phyloP scores from a whole-genome alignment of 225 moss, liverwort and hornwort genomes.

The Antitrichia curtipendula region DNA sequence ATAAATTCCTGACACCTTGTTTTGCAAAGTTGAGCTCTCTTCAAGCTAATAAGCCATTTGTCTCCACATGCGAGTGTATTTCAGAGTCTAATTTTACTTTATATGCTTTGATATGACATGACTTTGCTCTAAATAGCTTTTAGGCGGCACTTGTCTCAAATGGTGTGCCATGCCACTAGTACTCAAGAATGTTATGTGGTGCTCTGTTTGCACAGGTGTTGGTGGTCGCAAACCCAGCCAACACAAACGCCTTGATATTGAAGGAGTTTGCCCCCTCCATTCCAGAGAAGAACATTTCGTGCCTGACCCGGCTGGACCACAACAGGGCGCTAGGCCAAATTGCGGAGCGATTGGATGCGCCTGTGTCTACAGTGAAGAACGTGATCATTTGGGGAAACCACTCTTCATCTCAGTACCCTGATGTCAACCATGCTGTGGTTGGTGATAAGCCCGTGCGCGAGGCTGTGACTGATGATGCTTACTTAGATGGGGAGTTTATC shows the following conservation, averaged over 20 bases:
- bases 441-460: conserved; percentile 75
- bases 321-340: conserved; percentile 96
- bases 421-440: conserved; percentile 81
- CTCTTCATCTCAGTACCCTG: conserved; percentile 94
- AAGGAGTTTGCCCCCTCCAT: conserved; percentile 98
- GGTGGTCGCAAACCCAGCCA: conserved; percentile 96
- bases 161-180: neutral
- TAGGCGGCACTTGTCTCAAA: neutral
- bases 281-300: conserved; percentile 90
- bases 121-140: neutral
- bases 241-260: conserved; percentile 93
- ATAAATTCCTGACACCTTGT: neutral
- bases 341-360: conserved; percentile 70
- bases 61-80: neutral
- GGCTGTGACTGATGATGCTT: conserved; percentile 59
- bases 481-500: conserved; percentile 85
- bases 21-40: neutral
- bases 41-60: neutral
- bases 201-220: conserved; percentile 43
- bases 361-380: conserved; percentile 86
- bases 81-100: neutral
- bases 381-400: conserved; percentile 99
- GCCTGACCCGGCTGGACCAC: conserved; percentile 90
- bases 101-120: neutral
- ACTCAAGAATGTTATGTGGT: neutral